Percentiles rank a stretch among this genome's conserved stretches.
Evolutionary conservation across 2,329 filamentous ascomycete genomes (phyloP).

Genomic region (Ophiocordyceps robertsii): DNA sequence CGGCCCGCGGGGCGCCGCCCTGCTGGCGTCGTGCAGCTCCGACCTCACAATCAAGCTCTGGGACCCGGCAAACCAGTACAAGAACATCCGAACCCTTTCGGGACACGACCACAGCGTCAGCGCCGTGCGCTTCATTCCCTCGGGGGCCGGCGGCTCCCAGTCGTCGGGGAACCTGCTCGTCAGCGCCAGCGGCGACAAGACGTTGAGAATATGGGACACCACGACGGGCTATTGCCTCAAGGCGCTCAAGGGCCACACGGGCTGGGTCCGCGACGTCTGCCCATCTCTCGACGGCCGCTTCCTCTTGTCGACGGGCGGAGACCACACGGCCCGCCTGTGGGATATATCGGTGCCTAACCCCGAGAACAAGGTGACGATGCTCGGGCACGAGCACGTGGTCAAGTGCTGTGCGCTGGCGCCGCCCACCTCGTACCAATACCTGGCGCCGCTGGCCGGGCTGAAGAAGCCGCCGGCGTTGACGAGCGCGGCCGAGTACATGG

Average conservation of each 20-base stretch:
- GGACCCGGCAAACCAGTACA: constrained; percentile 84
- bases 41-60: constrained; percentile 91
- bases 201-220: constrained; percentile 78
- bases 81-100: constrained; percentile 82
- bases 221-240: constrained; percentile 83
- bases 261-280: constrained; percentile 80
- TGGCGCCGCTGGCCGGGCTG: constrained; percentile 64
- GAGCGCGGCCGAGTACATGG: constrained; percentile 75
- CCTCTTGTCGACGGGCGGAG: constrained; percentile 67
- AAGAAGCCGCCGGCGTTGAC: constrained; percentile 67
- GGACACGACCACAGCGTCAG: constrained; percentile 88
- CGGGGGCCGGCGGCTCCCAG: constrained; percentile 62
- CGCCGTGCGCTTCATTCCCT: constrained; percentile 74
- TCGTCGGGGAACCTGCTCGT: constrained; percentile 75
- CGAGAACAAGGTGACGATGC: constrained; percentile 63
- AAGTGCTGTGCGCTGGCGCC: constrained; percentile 84
- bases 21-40: constrained; percentile 52
- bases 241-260: constrained; percentile 67
- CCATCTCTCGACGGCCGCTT: constrained; percentile 72
- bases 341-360: constrained; percentile 51
- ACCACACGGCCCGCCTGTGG: constrained; percentile 73
- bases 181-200: constrained; percentile 71
- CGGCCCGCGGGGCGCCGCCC: constrained; percentile 63
- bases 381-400: constrained; percentile 74
- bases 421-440: constrained; percentile 59